Evolutionary conservation across 2,329 filamentous ascomycete species (phyloP), one percentile per base, ranked within the genome.

Genomic region (Fusarium albidum): DNA sequence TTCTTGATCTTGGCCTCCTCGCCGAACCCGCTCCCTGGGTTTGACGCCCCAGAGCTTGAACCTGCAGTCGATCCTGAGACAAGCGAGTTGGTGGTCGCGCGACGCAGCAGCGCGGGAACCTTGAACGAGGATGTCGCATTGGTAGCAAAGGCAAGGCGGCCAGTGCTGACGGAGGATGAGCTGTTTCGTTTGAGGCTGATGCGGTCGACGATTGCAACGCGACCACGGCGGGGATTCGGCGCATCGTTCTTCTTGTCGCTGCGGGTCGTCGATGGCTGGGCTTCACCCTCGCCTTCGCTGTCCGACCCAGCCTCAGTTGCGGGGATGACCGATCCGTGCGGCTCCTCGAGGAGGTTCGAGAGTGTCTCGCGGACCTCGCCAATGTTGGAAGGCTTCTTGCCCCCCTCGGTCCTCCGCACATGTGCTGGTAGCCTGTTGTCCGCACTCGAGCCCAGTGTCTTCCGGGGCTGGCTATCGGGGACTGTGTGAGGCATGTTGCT

Each of bases 311-410:
- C 63, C 37, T 71, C 70, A 3, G 73, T 74, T 12, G 79, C 80
- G 4, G 62, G 79, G 70, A 84, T 76, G 59, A 83, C 64, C 13
- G 83, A 81, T 50, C 71, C 66, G 64, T 75, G 63, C 13, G 84
- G 82, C 35, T 90, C 85, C 18, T 96, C 92, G 13, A 96, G 86
- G 9, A 97, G 81, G 71, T 89, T 90, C 5, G 91, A 96, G 7
- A 97, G 78, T 0, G 90, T 91, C 70, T 94, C 86, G 50, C 92
- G 87, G 57, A 97, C 89, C 67, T 97, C 91, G 25, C 87, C 85
- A 9, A 96, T 77, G 14, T 87, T 90, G 6, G 88, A 81, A 0
- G 92, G 91, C 65, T 87, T 92, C 71, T 83, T 85, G 45, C 78
- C 80, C 13, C 78, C 77, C 50, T 80, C 82, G 18, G 84, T 87